A percentile compares a stretch with the other conserved stretches of the same genome.
Conservation (phyloP, 2,329 filamentous ascomycete species). For the Chrysoporthe austroafricana region DNA sequence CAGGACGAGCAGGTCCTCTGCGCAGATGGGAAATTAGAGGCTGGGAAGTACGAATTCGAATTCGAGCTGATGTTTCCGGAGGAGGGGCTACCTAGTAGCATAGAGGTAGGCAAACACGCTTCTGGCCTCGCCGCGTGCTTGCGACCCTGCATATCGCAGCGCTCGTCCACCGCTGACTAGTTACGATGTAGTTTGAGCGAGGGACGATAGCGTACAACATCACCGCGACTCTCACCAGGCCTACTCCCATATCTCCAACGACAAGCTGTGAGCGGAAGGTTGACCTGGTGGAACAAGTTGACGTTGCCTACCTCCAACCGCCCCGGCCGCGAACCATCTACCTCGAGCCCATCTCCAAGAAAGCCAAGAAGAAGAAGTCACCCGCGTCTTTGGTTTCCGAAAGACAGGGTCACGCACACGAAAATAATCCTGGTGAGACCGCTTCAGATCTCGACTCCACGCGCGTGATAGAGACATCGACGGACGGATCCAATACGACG, state of each 20-base stretch:
- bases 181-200: conserved; percentile 76
- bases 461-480: conserved; percentile 42
- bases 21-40: conserved; percentile 74
- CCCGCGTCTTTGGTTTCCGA: conserved; percentile 44
- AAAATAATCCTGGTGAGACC: conserved; percentile 42
- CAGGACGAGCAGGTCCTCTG: conserved; percentile 82
- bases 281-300: conserved; percentile 78
- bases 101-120: conserved; percentile 70
- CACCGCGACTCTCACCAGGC: conserved; percentile 85
- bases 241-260: conserved; percentile 81
- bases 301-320: conserved; percentile 74
- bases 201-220: conserved; percentile 92
- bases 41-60: conserved; percentile 78
- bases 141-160: conserved; percentile 10
- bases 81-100: conserved; percentile 75
- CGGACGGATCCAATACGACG: conserved; percentile 45
- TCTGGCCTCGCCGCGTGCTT: neutral
- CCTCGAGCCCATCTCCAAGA: conserved; percentile 81
- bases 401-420: conserved; percentile 34
- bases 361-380: conserved; percentile 64
- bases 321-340: conserved; percentile 84
- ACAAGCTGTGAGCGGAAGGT: conserved; percentile 81
- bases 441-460: conserved; percentile 44
- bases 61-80: conserved; percentile 43
- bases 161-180: neutral